Evolutionary conservation across 768 basidiomycete species (phyloP).

Genomic region (Kwoniella newhampshirensis): DNA sequence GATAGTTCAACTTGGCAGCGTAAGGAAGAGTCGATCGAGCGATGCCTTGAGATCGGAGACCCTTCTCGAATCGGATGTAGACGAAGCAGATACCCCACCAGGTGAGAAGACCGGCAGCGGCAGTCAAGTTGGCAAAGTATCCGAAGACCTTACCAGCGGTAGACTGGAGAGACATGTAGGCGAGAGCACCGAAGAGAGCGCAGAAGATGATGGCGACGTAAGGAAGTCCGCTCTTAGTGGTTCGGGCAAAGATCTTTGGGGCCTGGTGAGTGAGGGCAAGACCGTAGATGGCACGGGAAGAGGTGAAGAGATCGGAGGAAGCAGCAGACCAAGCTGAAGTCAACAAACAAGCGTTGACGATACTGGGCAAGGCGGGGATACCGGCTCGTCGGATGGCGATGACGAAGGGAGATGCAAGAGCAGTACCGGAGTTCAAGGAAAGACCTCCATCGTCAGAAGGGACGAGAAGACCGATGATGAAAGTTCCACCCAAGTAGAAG

Average conservation of each 20-base stretch:
- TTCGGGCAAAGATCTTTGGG: conserved; percentile 71
- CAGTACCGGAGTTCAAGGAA: conserved; percentile 60
- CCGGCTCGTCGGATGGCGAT: conserved; percentile 74
- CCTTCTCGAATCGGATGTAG: conserved; percentile 81
- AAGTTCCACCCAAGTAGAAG: conserved; percentile 62
- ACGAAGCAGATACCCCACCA: conserved; percentile 78
- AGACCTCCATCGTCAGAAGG: conserved; percentile 63
- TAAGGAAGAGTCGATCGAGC: conserved; percentile 72
- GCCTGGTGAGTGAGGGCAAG: conserved; percentile 78
- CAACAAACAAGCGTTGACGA: conserved; percentile 64
- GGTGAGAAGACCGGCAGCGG: conserved; percentile 62
- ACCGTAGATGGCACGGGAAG: conserved; percentile 74
- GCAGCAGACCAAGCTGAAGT: conserved; percentile 93
- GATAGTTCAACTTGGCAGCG: conserved; percentile 60
- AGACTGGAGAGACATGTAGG: conserved; percentile 72
- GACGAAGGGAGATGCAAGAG: conserved; percentile 82
- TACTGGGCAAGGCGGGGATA: conserved; percentile 79
- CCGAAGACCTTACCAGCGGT: conserved; percentile 72
- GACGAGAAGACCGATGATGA: conserved; percentile 73
- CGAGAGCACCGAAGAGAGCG: conserved; percentile 61
- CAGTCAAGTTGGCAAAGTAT: conserved; percentile 73
- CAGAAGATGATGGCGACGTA: conserved; percentile 69
- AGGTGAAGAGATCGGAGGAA: conserved; percentile 83
- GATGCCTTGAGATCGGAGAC: conserved; percentile 75
- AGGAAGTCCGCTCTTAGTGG: conserved; percentile 73